These are phyloP conservation scores for Cladosporium sp. DNA, from an alignment of 2,329 filamentous ascomycete species.

Conservation along the genomic window DNA sequence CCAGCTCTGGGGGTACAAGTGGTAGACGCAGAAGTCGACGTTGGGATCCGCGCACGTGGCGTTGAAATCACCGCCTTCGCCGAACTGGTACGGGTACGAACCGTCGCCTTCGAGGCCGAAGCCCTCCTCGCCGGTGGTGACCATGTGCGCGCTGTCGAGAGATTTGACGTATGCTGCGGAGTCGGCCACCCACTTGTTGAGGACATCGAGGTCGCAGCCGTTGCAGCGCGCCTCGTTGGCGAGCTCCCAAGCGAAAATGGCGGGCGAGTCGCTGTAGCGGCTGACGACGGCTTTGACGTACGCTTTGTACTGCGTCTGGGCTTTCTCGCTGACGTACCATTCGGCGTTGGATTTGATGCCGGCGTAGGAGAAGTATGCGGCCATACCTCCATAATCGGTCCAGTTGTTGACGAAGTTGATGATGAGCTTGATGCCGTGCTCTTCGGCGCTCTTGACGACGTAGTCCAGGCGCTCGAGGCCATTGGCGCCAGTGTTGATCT, in stretches of 20 bases:
- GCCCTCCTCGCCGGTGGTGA: constrained; percentile 66
- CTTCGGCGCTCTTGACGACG: constrained; percentile 62
- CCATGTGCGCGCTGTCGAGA: constrained; percentile 63
- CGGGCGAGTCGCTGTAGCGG: constrained; percentile 59
- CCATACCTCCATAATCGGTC: constrained; percentile 68
- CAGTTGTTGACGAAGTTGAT: constrained; percentile 71
- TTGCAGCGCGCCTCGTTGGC: constrained; percentile 67
- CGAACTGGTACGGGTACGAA: constrained; percentile 29
- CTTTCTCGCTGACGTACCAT: constrained; percentile 59
- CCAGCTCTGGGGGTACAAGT: constrained; percentile 29
- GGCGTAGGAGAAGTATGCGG: constrained; percentile 59
- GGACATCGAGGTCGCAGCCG: constrained; percentile 59
- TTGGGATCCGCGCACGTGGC: constrained; percentile 26
- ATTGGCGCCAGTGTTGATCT: constrained; percentile 65
- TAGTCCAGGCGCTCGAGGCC: constrained; percentile 67
- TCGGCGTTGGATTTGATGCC: constrained; percentile 52
- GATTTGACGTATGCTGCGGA: constrained; percentile 65
- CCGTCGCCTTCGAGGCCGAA: constrained; percentile 42
- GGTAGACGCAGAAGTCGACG: constrained; percentile 31
- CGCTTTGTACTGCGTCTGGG: constrained; percentile 58
- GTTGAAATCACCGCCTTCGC: constrained; percentile 28
- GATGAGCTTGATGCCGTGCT: constrained; percentile 63
- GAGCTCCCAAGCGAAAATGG: constrained; percentile 69
- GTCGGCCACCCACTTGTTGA: constrained; percentile 61
- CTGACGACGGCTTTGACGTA: constrained; percentile 63